Conservation (phyloP, 2,329 filamentous ascomycete species). For the Paecilomyces sp. region DNA sequence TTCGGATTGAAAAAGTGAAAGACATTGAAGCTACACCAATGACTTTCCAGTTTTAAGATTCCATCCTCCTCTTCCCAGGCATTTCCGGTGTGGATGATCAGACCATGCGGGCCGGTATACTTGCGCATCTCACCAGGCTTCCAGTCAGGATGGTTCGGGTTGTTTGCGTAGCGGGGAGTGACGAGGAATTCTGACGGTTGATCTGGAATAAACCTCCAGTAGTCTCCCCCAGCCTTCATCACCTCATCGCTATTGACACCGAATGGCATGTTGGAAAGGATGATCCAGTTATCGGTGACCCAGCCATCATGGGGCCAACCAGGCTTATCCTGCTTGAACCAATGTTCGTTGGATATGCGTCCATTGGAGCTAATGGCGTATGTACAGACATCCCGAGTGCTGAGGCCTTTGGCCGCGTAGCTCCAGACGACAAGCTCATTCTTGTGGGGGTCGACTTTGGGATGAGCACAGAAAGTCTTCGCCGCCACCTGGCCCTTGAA, state of each 20-base stretch:
- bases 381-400: slow-evolving; percentile 32
- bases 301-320: slow-evolving; percentile 34
- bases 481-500: slow-evolving; percentile 42
- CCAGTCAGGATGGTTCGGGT: too few species aligned
- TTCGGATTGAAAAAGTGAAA: too few species aligned
- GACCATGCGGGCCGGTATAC: too few species aligned
- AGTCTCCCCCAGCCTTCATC: background rate
- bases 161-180: too few species aligned
- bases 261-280: too few species aligned
- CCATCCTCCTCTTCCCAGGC: too few species aligned
- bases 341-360: slow-evolving; percentile 22
- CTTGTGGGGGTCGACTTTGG: slow-evolving; percentile 45
- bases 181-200: too few species aligned
- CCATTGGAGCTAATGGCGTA: slow-evolving; percentile 23
- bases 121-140: too few species aligned
- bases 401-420: slow-evolving; percentile 38
- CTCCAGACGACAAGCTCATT: slow-evolving; percentile 48
- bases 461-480: slow-evolving; percentile 46
- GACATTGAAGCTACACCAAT: too few species aligned
- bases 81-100: too few species aligned
- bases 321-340: slow-evolving; percentile 23
- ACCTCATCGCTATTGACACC: background rate
- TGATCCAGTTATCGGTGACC: slow-evolving; percentile 32
- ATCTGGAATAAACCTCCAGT: slow-evolving; percentile 3
- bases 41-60: too few species aligned